A percentile compares a stretch with the other conserved stretches of the same genome.
Conservation (phyloP, 2,329 filamentous ascomycete species). For the Beauveria caledonica region DNA sequence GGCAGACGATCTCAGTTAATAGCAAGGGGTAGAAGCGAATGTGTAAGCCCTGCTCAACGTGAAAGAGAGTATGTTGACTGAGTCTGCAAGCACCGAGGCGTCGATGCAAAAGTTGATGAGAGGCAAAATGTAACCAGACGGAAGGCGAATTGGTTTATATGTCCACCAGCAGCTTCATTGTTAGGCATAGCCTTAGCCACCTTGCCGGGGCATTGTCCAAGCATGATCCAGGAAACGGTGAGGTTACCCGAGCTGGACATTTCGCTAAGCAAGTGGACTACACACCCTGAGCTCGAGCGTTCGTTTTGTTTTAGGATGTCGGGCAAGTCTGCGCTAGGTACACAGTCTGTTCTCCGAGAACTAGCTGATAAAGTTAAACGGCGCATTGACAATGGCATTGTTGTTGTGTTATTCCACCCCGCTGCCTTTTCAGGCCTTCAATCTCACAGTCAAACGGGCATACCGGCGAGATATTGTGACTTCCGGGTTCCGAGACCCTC, state of each 20-base stretch:
- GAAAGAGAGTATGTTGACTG: background rate
- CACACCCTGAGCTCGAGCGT: constrained; percentile 2
- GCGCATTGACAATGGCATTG: constrained; percentile 3
- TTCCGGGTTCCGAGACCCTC: background rate
- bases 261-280: background rate
- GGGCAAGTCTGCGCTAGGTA: background rate
- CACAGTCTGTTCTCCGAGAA: constrained; percentile 1
- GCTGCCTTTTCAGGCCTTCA: background rate
- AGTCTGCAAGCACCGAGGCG: background rate
- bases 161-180: background rate
- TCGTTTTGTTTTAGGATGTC: constrained; percentile 1
- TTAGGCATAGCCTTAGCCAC: background rate
- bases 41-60: background rate
- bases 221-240: background rate
- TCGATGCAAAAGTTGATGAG: background rate
- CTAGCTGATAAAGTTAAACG: background rate
- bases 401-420: background rate
- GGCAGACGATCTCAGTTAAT: background rate
- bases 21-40: background rate
- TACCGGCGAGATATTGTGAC: background rate
- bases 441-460: background rate
- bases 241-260: background rate
- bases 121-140: background rate
- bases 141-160: constrained; percentile 6
- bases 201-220: background rate